Base-by-base conservation (phyloP, 495 filamentous ascomycete species). In the Podospora sp. region DNA sequence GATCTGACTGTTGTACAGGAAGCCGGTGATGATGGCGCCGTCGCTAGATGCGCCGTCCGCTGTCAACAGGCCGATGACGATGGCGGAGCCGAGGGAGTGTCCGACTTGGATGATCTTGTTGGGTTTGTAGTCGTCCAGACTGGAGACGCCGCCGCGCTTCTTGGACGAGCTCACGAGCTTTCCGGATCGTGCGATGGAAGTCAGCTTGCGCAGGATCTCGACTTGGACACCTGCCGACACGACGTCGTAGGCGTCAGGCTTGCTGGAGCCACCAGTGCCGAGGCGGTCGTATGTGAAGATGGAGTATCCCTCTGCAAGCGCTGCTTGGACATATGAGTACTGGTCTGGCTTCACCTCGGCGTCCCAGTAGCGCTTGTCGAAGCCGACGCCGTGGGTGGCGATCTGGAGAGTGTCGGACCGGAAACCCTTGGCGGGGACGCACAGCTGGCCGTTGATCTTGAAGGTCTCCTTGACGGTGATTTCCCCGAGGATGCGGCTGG, bases 331-430 rank as follows among this genome's bases (percentile, higher is more conserved):
- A 63, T 79, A 82, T 58, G 66, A 84, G 71, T 84, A 83, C 24
- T 84, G 81, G 69, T 80, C 83, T 63, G 83, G 79, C 62, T 55
- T 64, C 49, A 64, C 20, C 62, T 64, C 62, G 50, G 25, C 46
- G 26, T 64, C 62, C 73, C 85, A 78, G 76, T 80, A 84, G 18
- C 80, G 70, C 63, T 81, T 84, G 63, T 85, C 83, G 64, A 85
- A 87, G 14, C 85, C 85, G 67, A 86, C 77, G 22, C 86, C 86
- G 66, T 88, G 86, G 1, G 84, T 85, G 14, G 87, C 71, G 35
- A 88, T 65, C 68, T 87, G 85, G 20, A 88, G 68, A 9, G 69
- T 79, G 33, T 78, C 53, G 24, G 62, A 61, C n/a, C 63, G 76
- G 24, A 65, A 69, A 20, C 66, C 72, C 26, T 63, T 75, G 33